Percentiles rank a stretch among this genome's conserved stretches.
Evolutionary conservation across 2,329 filamentous ascomycete species (phyloP).

Genomic region (Torrubiella hemipterigena): DNA sequence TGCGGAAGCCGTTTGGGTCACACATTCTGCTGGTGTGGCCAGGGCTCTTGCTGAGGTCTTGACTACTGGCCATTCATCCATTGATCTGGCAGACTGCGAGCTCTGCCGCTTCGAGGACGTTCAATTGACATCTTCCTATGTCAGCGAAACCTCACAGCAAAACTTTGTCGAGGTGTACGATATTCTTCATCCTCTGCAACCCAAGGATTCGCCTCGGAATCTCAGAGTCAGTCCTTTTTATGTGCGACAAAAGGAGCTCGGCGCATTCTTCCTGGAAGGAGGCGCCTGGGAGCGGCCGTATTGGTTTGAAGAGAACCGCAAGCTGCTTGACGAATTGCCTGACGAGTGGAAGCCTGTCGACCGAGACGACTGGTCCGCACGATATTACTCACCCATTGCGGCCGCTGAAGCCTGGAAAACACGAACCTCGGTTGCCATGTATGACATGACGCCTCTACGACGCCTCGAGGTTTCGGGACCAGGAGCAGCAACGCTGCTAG

Average conservation of each 20-base stretch:
- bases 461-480: conserved; percentile 46
- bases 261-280: conserved; percentile 45
- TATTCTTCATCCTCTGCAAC: conserved; percentile 49
- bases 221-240: conserved; percentile 49
- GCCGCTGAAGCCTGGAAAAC: conserved; percentile 55
- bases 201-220: conserved; percentile 42
- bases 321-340: conserved; percentile 38
- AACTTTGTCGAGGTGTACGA: conserved; percentile 56
- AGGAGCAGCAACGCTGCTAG: conserved; percentile 40
- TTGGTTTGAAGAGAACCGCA: conserved; percentile 47
- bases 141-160: conserved; percentile 45
- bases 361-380: conserved; percentile 45
- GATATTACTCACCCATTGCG: conserved; percentile 44
- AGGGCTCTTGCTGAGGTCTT: conserved; percentile 47
- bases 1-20: conserved; percentile 56
- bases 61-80: conserved; percentile 39
- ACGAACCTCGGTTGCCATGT: conserved; percentile 48
- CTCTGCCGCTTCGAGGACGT: conserved; percentile 49
- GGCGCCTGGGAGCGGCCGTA: conserved; percentile 52
- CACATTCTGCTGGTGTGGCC: conserved; percentile 51
- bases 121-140: conserved; percentile 42
- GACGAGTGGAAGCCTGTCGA: conserved; percentile 39
- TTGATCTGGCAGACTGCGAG: conserved; percentile 48
- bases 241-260: conserved; percentile 38
- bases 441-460: conserved; percentile 49